Percentiles rank a stretch among this genome's conserved stretches.
Conservation (phyloP, 2,329 filamentous ascomycete species). For the Penicillium psychrosexuale region DNA sequence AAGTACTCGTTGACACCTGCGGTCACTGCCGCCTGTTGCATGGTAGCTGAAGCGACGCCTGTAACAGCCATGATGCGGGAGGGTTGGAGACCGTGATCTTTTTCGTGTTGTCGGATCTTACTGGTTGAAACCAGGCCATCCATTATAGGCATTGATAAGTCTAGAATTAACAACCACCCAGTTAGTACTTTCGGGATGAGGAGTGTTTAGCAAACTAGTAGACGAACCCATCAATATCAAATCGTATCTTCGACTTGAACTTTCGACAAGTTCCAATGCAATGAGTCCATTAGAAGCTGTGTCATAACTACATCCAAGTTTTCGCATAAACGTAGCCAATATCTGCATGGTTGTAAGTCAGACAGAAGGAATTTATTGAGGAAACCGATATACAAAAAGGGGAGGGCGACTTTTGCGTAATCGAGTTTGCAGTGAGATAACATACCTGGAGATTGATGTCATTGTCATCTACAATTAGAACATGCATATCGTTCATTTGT, state of each 20-base stretch:
- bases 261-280: constrained; percentile 38
- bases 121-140: constrained; percentile 44
- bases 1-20: constrained; percentile 34
- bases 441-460: constrained; percentile 39
- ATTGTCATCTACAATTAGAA: constrained; percentile 45
- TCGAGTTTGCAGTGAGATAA: not conserved
- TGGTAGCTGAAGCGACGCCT: constrained; percentile 31
- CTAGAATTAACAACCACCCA: constrained; percentile 23
- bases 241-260: constrained; percentile 30
- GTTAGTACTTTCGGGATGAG: not conserved
- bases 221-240: constrained; percentile 36
- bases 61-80: constrained; percentile 33
- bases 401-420: not conserved
- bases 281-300: constrained; percentile 40
- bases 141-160: constrained; percentile 46
- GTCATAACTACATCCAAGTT: constrained; percentile 36
- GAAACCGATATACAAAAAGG: not conserved
- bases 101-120: constrained; percentile 39
- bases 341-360: constrained; percentile 21
- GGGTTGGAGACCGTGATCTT: constrained; percentile 20
- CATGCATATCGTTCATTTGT: constrained; percentile 13
- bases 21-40: constrained; percentile 31
- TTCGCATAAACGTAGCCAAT: constrained; percentile 38
- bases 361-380: too few relatives aligned
- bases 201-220: too few relatives aligned